Conservation (phyloP, 306 rosid species). For the Ceratonia siliqua region DNA sequence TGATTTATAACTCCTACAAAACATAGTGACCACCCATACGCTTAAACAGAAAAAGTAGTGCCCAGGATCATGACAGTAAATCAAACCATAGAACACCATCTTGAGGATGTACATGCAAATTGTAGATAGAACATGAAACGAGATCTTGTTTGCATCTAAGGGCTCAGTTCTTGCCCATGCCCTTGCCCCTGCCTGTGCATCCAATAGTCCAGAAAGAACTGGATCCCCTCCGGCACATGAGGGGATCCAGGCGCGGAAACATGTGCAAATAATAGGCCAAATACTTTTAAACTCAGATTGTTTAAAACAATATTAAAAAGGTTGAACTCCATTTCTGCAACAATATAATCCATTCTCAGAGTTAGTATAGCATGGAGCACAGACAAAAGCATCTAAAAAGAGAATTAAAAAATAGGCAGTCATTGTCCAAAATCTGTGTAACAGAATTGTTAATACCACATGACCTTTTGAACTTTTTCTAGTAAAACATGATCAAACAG, state of each 20-base stretch:
- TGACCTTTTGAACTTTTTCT: neutral
- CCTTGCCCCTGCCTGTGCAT: no score
- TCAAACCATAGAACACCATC: neutral
- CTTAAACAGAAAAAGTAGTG: neutral
- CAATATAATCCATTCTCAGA: constrained; percentile 15
- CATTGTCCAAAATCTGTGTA: neutral
- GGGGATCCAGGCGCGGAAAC: no score
- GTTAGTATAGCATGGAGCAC: neutral
- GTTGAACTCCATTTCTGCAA: neutral
- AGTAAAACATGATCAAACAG: constrained; percentile 9
- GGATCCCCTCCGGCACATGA: no score
- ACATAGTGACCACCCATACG: neutral
- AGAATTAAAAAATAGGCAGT: neutral
- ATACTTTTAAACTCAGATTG: neutral
- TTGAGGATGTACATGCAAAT: neutral
- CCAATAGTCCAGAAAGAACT: no score
- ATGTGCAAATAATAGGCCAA: neutral
- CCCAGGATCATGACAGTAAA: neutral
- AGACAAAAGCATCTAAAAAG: neutral
- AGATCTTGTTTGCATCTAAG: no score
- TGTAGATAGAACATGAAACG: no score
- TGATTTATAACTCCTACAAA: constrained; percentile 18
- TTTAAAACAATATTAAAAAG: constrained; percentile 1
- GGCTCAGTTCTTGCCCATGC: no score
- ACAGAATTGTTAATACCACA: neutral